These are phyloP conservation scores for Calycina herbarum DNA, from an alignment of 2,329 filamentous ascomycete genomes.

Conservation along the genomic window DNA sequence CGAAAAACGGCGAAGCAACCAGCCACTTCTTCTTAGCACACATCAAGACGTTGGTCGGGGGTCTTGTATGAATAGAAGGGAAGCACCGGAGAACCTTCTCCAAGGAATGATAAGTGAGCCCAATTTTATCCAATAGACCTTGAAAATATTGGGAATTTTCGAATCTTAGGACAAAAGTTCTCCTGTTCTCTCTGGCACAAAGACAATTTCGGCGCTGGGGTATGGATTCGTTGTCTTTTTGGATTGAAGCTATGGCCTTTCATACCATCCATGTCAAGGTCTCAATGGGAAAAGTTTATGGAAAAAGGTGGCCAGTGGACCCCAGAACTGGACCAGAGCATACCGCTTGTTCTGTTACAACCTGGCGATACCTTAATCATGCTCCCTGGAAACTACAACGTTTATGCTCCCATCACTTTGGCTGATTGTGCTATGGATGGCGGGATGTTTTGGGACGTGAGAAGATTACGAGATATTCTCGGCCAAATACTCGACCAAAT, in stretches of 20 bases:
- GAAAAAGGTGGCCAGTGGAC: neutral
- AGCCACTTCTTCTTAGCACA: too few species aligned
- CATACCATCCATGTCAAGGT: neutral
- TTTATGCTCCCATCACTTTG: neutral
- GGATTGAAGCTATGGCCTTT: neutral
- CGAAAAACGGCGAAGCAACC: too few species aligned
- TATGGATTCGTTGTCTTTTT: neutral
- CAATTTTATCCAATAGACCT: neutral
- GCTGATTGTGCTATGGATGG: too few species aligned
- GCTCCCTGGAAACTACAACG: too few species aligned
- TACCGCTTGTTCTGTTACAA: neutral
- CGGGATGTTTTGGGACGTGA: too few species aligned
- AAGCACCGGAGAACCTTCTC: too few species aligned
- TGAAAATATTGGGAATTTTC: neutral
- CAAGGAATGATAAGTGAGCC: too few species aligned
- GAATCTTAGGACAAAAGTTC: neutral
- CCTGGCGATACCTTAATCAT: conserved; percentile 2
- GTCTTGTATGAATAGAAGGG: too few species aligned
- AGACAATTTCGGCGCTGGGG: neutral
- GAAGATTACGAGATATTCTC: too few species aligned
- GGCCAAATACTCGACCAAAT: too few species aligned
- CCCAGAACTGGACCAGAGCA: neutral
- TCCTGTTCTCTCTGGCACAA: neutral
- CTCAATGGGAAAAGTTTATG: neutral
- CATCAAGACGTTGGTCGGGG: too few species aligned